These are phyloP conservation scores for Hydnum rufescens DNA, from an alignment of 768 basidiomycete genomes.

Conservation along the genomic window DNA sequence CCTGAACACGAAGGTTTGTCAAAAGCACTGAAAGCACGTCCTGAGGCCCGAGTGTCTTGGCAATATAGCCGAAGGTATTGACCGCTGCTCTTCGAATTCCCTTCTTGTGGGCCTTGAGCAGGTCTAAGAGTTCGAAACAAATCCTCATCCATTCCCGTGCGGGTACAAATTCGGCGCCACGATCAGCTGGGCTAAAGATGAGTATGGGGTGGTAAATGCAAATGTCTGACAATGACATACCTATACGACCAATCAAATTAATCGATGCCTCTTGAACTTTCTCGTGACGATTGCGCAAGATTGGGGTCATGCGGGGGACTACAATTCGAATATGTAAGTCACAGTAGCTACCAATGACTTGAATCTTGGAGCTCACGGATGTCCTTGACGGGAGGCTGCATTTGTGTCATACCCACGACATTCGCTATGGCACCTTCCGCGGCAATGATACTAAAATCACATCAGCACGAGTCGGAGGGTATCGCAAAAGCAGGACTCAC, in stretches of 20 bases:
- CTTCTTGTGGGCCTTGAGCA: constrained; percentile 98
- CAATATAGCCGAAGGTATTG: constrained; percentile 98
- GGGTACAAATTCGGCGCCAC: constrained; percentile 95
- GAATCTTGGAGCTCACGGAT: constrained; percentile 44
- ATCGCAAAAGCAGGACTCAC: constrained; percentile 14
- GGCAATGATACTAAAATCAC: constrained; percentile 70
- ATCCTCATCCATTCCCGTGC: constrained; percentile 99
- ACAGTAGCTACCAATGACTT: constrained; percentile 3
- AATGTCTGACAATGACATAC: too few species aligned
- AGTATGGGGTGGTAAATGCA: constrained; percentile 8
- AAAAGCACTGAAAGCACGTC: constrained; percentile 90
- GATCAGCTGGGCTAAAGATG: constrained; percentile 31
- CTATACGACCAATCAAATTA: constrained; percentile 96
- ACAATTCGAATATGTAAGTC: constrained; percentile 12
- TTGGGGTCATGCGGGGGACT: constrained; percentile 99
- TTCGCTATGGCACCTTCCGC: constrained; percentile 98
- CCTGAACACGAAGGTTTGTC: constrained; percentile 94
- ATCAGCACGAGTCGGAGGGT: constrained; percentile 1
- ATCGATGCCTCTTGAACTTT: constrained; percentile 99
- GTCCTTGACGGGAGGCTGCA: constrained; percentile 99
- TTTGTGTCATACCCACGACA: constrained; percentile 99
- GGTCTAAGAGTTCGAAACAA: constrained; percentile 91
- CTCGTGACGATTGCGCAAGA: constrained; percentile 94
- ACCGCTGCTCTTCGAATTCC: constrained; percentile 96
- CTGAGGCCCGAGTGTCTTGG: constrained; percentile 97